Evolutionary conservation across 2,329 filamentous ascomycete species (phyloP), one percentile per base, ranked within the genome.

Genomic region (Aschersonia sp.): DNA sequence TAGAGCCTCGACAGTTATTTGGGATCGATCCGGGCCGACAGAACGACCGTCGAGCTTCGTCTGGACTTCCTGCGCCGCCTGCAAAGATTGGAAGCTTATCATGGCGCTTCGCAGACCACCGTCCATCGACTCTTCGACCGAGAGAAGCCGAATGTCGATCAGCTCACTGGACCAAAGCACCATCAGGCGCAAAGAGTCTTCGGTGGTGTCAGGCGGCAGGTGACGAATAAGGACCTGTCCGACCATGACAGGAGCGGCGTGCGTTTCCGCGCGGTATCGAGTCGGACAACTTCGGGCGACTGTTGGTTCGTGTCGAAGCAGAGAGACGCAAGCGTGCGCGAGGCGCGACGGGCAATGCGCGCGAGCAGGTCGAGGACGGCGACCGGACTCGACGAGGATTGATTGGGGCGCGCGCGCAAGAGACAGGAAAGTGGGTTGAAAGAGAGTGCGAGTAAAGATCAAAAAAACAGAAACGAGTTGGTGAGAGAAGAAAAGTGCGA

Each of bases 1-100:
- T 38, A 81, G 59, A 5, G 85, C 66, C 53, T 87, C 76, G 43
- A 80, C 77, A 41, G 71, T 65, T 69, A 77, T 71, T 40, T 74
- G 64, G 43, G 69, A 67, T 50, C 73, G 68, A 45, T 73, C 73
- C 42, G 68, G 64, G 44, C 69, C 65, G 48, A 75, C 74, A 30
- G 67, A 65, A 54, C 76, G 74, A 32, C 76, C 76, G 49, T 81
- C 68, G 5, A 82, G 63, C 65, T 74, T 76, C 28, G 67, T 70
- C 57, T 75, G 75, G n/a, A 71, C 75, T 55, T 79, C 72, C 43
- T 69, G 62, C 10, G 78, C 78, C 45, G 72, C 77, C n/a, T 61
- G 58, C 48, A 68, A 65, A 30, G 68, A 69, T 56, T 69, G 72
- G 59, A 81, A 80, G 51, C 62, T 68, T 48, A 80, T 57, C 32